Evolutionary conservation across 148 eudicot species (phyloP).

Genomic region (Persicaria tinctoria): DNA sequence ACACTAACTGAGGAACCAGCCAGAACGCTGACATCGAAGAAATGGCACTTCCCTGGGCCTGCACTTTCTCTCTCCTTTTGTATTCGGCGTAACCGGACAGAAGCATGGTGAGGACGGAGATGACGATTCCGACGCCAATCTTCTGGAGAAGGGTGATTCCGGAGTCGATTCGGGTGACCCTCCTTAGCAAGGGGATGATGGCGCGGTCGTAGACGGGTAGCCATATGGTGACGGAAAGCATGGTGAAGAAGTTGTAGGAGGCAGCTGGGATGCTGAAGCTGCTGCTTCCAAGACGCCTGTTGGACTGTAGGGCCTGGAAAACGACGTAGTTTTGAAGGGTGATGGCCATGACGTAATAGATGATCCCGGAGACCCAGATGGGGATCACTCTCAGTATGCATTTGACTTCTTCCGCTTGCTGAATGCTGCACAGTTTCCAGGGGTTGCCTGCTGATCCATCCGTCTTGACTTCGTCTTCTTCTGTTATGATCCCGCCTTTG

Average conservation of each 20-base stretch:
- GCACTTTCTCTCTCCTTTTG: constrained; percentile 27
- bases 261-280: constrained; percentile 57
- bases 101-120: constrained; percentile 26
- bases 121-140: constrained; percentile 38
- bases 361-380: constrained; percentile 47
- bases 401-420: constrained; percentile 60
- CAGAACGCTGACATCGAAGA: constrained; percentile 46
- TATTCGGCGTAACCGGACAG: constrained; percentile 31
- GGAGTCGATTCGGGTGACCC: constrained; percentile 29
- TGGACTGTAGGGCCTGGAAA: constrained; percentile 60
- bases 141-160: constrained; percentile 56
- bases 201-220: constrained; percentile 59
- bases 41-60: constrained; percentile 32
- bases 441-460: constrained; percentile 54
- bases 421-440: constrained; percentile 56
- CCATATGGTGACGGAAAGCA: constrained; percentile 45
- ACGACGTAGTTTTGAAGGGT: constrained; percentile 37
- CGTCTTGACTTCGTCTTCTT: constrained; percentile 29
- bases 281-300: constrained; percentile 23
- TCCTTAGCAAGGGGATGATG: constrained; percentile 39
- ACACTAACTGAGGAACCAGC: constrained; percentile 38
- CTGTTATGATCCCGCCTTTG: constrained; percentile 40
- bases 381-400: constrained; percentile 53
- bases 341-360: constrained; percentile 24
- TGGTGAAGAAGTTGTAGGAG: constrained; percentile 40